Evolutionary conservation across 305 asterid genomes (phyloP), one percentile per base, ranked within the genome.

Genomic region (Andrographis paniculata): DNA sequence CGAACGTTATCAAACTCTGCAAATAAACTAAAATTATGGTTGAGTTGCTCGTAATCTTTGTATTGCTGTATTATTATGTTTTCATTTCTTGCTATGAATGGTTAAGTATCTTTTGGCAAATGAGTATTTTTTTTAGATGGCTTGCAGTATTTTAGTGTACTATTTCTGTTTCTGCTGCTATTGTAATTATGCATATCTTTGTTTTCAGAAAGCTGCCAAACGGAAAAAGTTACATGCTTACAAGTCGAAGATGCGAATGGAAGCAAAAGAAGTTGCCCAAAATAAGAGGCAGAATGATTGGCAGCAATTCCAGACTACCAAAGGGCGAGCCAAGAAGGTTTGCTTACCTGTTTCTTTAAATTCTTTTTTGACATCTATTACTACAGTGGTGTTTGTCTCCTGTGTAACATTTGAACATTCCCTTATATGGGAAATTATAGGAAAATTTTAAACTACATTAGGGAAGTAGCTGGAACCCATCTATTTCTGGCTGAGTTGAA

Each of bases 301-400:
- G 96, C 99, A 91, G 67, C 96, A 91, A 64, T 91, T 91, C 65
- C 99, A 91, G 68, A 87, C 95, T 16, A 73, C 93, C 30, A 91
- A 87, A 74, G 96, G 95, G 65, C 71, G 67, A 49, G 77, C 95
- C 54, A 91, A 84, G 71, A 91, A 91, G 99, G 99, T 83, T n/a
- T 22, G 9, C 21, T 31, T 47, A 22, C 15, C 15, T 9, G 16
- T 14, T 45, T 12, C 19, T 45, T 24, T n/a, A n/a, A n/a, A n/a
- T n/a, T n/a, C n/a, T n/a, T n/a, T n/a, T n/a, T n/a, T n/a, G n/a
- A n/a, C n/a, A n/a, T n/a, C n/a, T n/a, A n/a, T 45, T 48, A 31
- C 20, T 2, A 1, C 17, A 20, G 6, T 43, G 48, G 18, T 31
- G 11, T 13, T 19, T 1, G 57, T 17, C 27, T 11, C 43, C 48